Conservation (phyloP, 2,329 filamentous ascomycete genomes). For the Trichoderma atroviride region DNA sequence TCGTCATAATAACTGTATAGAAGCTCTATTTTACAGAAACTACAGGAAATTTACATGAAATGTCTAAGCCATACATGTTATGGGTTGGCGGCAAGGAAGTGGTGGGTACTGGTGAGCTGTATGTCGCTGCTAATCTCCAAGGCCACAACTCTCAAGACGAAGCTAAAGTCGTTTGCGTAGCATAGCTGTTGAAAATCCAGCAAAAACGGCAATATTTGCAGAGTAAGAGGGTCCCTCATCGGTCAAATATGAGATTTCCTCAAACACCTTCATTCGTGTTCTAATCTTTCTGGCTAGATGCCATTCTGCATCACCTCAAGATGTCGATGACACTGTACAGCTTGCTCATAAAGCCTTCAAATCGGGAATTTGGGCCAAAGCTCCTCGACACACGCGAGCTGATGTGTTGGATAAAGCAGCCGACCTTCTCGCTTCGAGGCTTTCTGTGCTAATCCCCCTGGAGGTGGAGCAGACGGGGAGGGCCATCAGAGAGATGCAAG, state of each 20-base stretch:
- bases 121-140: slow-evolving; percentile 32
- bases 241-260: not conserved
- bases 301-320: slow-evolving; percentile 36
- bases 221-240: slow-evolving; percentile 6
- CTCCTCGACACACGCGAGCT: slow-evolving; percentile 60
- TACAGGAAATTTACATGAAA: not conserved
- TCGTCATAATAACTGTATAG: not conserved
- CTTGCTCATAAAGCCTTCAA: slow-evolving; percentile 66
- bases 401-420: slow-evolving; percentile 65
- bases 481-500: slow-evolving; percentile 69
- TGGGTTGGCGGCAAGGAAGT: slow-evolving; percentile 35
- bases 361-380: slow-evolving; percentile 65
- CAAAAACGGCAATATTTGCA: slow-evolving; percentile 38
- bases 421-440: slow-evolving; percentile 51
- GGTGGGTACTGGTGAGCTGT: slow-evolving; percentile 50
- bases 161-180: slow-evolving; percentile 37
- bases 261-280: not conserved
- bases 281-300: slow-evolving; percentile 29
- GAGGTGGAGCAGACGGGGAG: slow-evolving; percentile 71
- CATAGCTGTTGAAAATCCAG: slow-evolving; percentile 56
- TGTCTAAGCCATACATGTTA: slow-evolving; percentile 26
- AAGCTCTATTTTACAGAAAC: too few relatives aligned
- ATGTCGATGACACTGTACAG: slow-evolving; percentile 37
- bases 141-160: not conserved
- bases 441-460: slow-evolving; percentile 61